Conservation (phyloP, 2,329 filamentous ascomycete species). For the Pseudodiploospora longispora region DNA sequence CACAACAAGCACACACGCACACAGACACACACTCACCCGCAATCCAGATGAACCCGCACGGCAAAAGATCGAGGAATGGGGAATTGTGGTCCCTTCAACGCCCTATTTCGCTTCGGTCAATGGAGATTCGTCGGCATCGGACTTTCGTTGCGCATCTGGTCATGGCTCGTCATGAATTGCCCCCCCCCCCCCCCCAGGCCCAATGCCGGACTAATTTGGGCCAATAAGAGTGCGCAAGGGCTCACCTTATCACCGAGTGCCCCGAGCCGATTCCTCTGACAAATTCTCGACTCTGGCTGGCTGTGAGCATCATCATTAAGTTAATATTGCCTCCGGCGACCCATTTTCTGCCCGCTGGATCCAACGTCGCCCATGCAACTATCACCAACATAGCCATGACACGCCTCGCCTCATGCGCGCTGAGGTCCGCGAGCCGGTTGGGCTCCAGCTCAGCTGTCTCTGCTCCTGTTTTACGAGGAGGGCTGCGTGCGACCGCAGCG, state of each 20-base stretch:
- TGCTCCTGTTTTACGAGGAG: conserved; percentile 19
- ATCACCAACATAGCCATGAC: conserved; percentile 41
- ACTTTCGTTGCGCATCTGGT: too few species aligned
- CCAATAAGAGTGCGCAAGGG: conserved; percentile 22
- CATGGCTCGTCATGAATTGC: too few species aligned
- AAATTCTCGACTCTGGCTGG: conserved; percentile 20
- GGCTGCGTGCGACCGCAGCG: conserved; percentile 22
- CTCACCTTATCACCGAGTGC: conserved; percentile 27
- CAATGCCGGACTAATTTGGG: conserved; percentile 7
- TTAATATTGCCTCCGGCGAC: conserved; percentile 13
- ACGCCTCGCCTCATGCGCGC: conserved; percentile 56
- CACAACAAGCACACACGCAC: too few species aligned
- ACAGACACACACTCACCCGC: too few species aligned
- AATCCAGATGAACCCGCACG: too few species aligned
- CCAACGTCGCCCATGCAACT: conserved; percentile 11
- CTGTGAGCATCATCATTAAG: conserved; percentile 7
- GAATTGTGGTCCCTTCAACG: too few species aligned
- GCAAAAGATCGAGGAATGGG: too few species aligned
- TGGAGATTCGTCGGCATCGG: too few species aligned
- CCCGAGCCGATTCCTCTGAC: conserved; percentile 26
- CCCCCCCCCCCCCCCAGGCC: too few species aligned
- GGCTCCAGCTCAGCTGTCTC: conserved; percentile 32
- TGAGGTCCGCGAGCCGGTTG: conserved; percentile 66
- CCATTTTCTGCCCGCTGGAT: conserved; percentile 9
- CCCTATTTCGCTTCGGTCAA: too few species aligned